Conservation (phyloP, 228 moss, liverwort and hornwort species). For the Sphagnum fallax region DNA sequence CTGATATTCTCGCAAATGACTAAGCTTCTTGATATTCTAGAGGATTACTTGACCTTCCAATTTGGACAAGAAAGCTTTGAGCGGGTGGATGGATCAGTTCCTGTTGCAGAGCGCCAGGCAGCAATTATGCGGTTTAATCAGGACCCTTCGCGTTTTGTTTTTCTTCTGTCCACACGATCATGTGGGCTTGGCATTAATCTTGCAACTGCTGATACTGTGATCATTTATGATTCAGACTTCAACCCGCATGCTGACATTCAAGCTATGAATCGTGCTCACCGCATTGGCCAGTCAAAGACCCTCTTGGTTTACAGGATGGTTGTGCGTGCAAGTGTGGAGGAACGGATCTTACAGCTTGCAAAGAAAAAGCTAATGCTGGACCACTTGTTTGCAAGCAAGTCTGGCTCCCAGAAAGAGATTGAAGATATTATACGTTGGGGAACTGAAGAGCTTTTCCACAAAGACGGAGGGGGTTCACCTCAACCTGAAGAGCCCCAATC, state of each 20-base stretch:
- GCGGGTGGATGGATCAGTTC: constrained; percentile 62
- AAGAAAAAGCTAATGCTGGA: constrained; percentile 66
- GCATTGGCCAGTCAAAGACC: constrained; percentile 62
- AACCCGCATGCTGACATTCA: constrained; percentile 81
- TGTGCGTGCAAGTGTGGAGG: constrained; percentile 78
- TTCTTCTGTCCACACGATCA: constrained; percentile 65
- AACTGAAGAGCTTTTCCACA: constrained; percentile 70
- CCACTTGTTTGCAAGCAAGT: constrained; percentile 50
- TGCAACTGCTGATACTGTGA: constrained; percentile 75
- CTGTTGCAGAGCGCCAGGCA: constrained; percentile 54
- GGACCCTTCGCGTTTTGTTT: constrained; percentile 82
- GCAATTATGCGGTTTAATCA: constrained; percentile 70
- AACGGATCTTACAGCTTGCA: constrained; percentile 73
- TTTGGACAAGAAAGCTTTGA: constrained; percentile 70
- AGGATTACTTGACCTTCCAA: constrained; percentile 63
- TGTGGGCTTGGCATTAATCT: constrained; percentile 77
- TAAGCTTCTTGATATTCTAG: constrained; percentile 68
- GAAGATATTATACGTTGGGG: constrained; percentile 82
- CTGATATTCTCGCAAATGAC: constrained; percentile 79
- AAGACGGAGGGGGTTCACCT: constrained; percentile 10
- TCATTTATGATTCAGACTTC: constrained; percentile 85
- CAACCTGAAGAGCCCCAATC: constrained; percentile 16
- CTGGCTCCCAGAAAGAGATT: constrained; percentile 72
- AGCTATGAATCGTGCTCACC: constrained; percentile 77
- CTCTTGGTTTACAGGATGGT: constrained; percentile 72